phyloP scores from a whole-genome alignment of 2,329 filamentous ascomycete species.

The Colletotrichum cordylinicola region DNA sequence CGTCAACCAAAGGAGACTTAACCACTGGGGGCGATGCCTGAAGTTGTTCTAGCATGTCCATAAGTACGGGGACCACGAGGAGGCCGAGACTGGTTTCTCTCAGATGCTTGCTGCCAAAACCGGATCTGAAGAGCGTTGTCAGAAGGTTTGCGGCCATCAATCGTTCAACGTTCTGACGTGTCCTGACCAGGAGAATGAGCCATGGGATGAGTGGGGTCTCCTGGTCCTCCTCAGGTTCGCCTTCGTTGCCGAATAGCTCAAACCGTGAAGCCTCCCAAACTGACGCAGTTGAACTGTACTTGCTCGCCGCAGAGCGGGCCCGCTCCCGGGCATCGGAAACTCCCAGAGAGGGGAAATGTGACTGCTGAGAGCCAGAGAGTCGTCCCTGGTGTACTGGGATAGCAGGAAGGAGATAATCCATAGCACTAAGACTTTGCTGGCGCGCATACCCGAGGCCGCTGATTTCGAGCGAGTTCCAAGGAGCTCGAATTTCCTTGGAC shows the following conservation, averaged over 20 bases:
- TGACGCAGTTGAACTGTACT: conserved; percentile 29
- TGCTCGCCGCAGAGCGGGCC: conserved; percentile 29
- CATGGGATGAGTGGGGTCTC: conserved; percentile 78
- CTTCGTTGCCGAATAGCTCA: conserved; percentile 28
- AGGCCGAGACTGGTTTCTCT: conserved; percentile 70
- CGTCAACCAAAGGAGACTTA: conserved; percentile 34
- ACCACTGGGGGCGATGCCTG: conserved; percentile 5
- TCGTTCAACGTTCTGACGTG: conserved; percentile 61
- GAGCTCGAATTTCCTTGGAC: conserved; percentile 51
- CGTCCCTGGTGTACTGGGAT: conserved; percentile 46
- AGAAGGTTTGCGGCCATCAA: conserved; percentile 74
- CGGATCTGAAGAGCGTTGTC: conserved; percentile 72
- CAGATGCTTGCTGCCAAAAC: conserved; percentile 63
- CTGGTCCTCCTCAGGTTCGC: conserved; percentile 57
- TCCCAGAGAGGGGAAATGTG: conserved; percentile 61
- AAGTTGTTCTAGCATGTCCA: conserved; percentile 53
- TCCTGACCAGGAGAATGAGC: conserved; percentile 70
- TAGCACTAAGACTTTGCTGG: conserved; percentile 55
- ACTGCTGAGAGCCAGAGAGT: conserved; percentile 31
- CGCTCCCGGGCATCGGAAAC: conserved; percentile 45
- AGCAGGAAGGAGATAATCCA: conserved; percentile 70
- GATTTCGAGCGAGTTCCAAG: conserved; percentile 59
- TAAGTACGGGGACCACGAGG: conserved; percentile 73
- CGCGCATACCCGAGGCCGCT: conserved; percentile 54
- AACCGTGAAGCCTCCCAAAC: conserved; percentile 38